Percentiles rank a stretch among this genome's conserved stretches.
phyloP scores from a whole-genome alignment of 2,329 filamentous ascomycete genomes.

The Amphichorda felina region DNA sequence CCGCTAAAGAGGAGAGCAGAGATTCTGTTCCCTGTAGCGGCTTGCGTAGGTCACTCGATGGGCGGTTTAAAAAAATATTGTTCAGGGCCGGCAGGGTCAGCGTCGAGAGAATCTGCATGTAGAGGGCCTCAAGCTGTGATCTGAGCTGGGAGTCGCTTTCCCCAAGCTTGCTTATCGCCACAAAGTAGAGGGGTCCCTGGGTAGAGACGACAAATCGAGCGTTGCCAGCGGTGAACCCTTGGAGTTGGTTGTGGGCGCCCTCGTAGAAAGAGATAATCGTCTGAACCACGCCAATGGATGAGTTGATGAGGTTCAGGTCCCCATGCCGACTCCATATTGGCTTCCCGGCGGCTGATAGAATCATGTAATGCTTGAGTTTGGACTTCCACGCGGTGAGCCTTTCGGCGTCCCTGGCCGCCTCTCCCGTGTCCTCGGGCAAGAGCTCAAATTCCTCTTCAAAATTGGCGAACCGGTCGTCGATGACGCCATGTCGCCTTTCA shows the following conservation, averaged over 20 bases:
- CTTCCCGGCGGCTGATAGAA: slow-evolving; percentile 90
- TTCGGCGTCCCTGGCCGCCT: slow-evolving; percentile 36
- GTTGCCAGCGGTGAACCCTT: slow-evolving; percentile 76
- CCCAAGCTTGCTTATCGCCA: slow-evolving; percentile 83
- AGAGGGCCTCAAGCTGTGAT: slow-evolving; percentile 81
- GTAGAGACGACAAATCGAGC: slow-evolving; percentile 78
- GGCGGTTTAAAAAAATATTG: slow-evolving; percentile 77
- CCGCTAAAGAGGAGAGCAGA: slow-evolving; percentile 80
- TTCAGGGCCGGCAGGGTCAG: slow-evolving; percentile 79
- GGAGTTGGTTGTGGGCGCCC: slow-evolving; percentile 62
- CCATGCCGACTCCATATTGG: slow-evolving; percentile 96
- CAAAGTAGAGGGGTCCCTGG: slow-evolving; percentile 80
- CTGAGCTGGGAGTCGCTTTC: slow-evolving; percentile 85
- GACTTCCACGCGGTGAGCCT: slow-evolving; percentile 70
- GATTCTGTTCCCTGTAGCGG: slow-evolving; percentile 87
- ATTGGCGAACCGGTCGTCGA: slow-evolving; percentile 44
- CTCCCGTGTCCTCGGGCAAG: slow-evolving; percentile 43
- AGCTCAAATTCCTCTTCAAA: slow-evolving; percentile 73
- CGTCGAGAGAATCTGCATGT: slow-evolving; percentile 97
- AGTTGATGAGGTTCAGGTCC: slow-evolving; percentile 78
- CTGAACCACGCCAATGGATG: slow-evolving; percentile 89
- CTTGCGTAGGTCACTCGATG: slow-evolving; percentile 85
- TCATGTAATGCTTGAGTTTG: slow-evolving; percentile 95
- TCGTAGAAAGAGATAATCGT: slow-evolving; percentile 98
- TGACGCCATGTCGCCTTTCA: slow-evolving; percentile 32